phyloP scores from a whole-genome alignment of 306 rosid species.

The Begonia loranthoides region DNA sequence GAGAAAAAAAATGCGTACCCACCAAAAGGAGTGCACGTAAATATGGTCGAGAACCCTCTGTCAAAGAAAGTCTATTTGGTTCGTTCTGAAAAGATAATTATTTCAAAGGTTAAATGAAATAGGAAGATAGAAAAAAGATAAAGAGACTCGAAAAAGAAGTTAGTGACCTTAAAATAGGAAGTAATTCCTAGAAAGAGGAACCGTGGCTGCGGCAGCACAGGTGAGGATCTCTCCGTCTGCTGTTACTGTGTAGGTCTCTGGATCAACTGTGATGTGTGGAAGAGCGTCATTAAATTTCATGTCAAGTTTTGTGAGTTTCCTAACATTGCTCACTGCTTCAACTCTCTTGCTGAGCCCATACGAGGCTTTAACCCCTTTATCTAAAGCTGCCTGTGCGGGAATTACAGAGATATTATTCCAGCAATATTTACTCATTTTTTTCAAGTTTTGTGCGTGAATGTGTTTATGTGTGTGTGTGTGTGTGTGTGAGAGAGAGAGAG shows the following conservation, averaged over 20 bases:
- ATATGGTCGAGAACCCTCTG: too few species aligned
- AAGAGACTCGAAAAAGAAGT: too few species aligned
- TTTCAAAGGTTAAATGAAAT: too few species aligned
- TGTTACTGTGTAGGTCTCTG: constrained; percentile 60
- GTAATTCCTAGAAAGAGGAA: constrained; percentile 75
- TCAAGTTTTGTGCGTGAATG: neutral
- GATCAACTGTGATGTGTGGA: constrained; percentile 74
- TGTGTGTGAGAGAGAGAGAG: constrained; percentile 14
- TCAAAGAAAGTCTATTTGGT: too few species aligned
- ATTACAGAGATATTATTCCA: neutral
- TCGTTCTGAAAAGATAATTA: too few species aligned
- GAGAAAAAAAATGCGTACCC: too few species aligned
- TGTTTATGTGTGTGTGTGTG: constrained; percentile 1
- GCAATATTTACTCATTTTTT: too few species aligned
- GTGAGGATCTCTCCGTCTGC: constrained; percentile 69
- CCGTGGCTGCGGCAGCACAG: constrained; percentile 45
- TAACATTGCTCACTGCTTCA: constrained; percentile 52
- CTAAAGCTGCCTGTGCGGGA: constrained; percentile 50
- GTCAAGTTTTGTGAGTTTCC: constrained; percentile 66
- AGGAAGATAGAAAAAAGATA: too few species aligned
- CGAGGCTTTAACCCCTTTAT: constrained; percentile 32
- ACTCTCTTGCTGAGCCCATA: constrained; percentile 62
- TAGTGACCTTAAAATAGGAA: constrained; percentile 45
- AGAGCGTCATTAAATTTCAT: constrained; percentile 79
- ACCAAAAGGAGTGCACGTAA: too few species aligned